phyloP scores from a whole-genome alignment of 2,329 filamentous ascomycete species.

The Diaporthe amygdali region DNA sequence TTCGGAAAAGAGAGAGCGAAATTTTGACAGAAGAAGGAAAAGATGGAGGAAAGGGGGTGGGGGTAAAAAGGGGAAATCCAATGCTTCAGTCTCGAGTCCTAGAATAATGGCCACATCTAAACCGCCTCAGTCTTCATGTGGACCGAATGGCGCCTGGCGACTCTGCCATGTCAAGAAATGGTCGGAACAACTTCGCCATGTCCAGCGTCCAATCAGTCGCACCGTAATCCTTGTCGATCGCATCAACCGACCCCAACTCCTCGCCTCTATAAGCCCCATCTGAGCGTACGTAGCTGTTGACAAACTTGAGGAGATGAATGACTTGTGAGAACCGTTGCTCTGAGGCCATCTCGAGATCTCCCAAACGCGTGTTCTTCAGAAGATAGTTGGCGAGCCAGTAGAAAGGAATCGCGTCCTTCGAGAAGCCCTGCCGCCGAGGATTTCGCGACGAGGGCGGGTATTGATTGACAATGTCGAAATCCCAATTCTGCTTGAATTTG shows the following conservation, averaged over 20 bases:
- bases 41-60: slow-evolving; percentile 28
- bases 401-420: slow-evolving; percentile 73
- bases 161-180: slow-evolving; percentile 44
- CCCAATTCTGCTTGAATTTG: slow-evolving; percentile 77
- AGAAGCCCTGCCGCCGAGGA: slow-evolving; percentile 69
- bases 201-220: slow-evolving; percentile 69
- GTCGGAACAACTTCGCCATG: slow-evolving; percentile 74
- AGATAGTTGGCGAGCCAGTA: slow-evolving; percentile 74
- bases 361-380: slow-evolving; percentile 60
- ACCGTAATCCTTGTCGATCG: slow-evolving; percentile 72
- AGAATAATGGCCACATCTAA: slow-evolving; percentile 23
- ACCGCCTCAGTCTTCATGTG: slow-evolving; percentile 11
- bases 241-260: slow-evolving; percentile 70
- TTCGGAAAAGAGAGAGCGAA: slow-evolving; percentile 23
- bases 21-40: slow-evolving; percentile 27
- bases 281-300: slow-evolving; percentile 64
- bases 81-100: slow-evolving; percentile 15
- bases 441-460: slow-evolving; percentile 60
- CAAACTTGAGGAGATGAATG: slow-evolving; percentile 64
- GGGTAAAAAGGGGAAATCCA: background rate
- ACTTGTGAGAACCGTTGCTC: slow-evolving; percentile 66
- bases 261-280: slow-evolving; percentile 71
- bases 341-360: slow-evolving; percentile 60
- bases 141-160: background rate
- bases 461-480: slow-evolving; percentile 70